Evolutionary conservation across 331 rosid species (phyloP), one percentile per base, ranked within the genome.

Genomic region (Stylosanthes scabra): DNA sequence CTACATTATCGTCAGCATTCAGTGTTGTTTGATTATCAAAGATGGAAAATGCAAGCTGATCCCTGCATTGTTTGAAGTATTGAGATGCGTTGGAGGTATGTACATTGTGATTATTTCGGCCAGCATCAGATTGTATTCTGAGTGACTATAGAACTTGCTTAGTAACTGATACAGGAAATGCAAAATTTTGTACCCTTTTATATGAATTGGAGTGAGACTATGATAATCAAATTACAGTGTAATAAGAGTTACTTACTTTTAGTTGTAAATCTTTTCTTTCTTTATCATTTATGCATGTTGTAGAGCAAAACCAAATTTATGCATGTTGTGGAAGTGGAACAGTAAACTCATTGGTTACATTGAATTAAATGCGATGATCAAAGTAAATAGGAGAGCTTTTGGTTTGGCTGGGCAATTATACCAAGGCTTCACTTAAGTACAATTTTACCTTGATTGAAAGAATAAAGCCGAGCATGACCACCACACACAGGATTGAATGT

Each of bases 1-100:
- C 98, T 37, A 85, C 98, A 66, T 11, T 93, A 29, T 96, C 89
- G 72, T 89, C 97, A 44, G 96, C 97, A 59, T 91, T 93, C 74
- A 93, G 85, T 72, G 90, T 88, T 9, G 93, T 93, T 77, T 93
- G 86, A 93, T 72, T 63, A 62, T 57, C 52, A 63, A 72, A 60
- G 60, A 45, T 54, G 40, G 80, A 67, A 67, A 77, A 57, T 72
- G 71, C 72, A 72, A 60, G 63, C 63, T 69, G 79, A 73, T 63
- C 67, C 29, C 20, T 55, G 80, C 84, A 68, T 58, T 75, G 39
- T 70, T 78, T 71, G 63, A 77, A 74, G 83, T 66, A 45, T 29
- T 64, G 81, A 66, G 77, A 74, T 77, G 52, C 62, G 52, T 81
- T 69, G 64, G 76, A 82, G 71, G 77, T 71, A 60, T 86, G 92